Conservation (phyloP, 768 basidiomycete genomes). For the Tubosaeta brunneosetosa region DNA sequence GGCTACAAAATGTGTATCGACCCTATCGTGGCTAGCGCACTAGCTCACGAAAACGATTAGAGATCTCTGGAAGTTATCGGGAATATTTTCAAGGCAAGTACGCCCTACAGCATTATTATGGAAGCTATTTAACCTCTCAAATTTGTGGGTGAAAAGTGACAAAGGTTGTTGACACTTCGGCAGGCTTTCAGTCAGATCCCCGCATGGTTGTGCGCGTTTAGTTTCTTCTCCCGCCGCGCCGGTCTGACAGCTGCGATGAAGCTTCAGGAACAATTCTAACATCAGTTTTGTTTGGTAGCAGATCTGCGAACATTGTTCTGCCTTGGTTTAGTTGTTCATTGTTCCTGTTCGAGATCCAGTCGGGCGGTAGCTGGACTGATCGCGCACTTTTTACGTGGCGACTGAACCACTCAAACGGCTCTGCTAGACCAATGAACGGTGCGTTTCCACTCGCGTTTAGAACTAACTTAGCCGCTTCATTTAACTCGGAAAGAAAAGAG, state of each 20-base stretch:
- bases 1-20: neutral
- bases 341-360: constrained; percentile 13
- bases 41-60: constrained; percentile 7
- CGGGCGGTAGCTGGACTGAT: constrained; percentile 11
- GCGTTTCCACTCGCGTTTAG: constrained; percentile 12
- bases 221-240: constrained; percentile 24
- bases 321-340: constrained; percentile 17
- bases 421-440: constrained; percentile 11
- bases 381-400: constrained; percentile 19
- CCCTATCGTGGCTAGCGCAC: neutral
- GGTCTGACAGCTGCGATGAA: constrained; percentile 14
- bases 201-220: constrained; percentile 11
- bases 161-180: constrained; percentile 12
- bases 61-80: constrained; percentile 8
- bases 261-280: constrained; percentile 21
- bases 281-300: constrained; percentile 16
- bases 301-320: constrained; percentile 25
- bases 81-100: constrained; percentile 13
- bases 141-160: constrained; percentile 11
- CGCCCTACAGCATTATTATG: constrained; percentile 22
- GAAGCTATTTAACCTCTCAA: constrained; percentile 15
- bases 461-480: constrained; percentile 25
- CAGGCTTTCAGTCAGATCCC: constrained; percentile 18
- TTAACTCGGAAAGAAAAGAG: constrained; percentile 15
- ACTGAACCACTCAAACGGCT: constrained; percentile 10